phyloP scores from a whole-genome alignment of 108 stramenopile species.

The Nannochloropsis oceanica region DNA sequence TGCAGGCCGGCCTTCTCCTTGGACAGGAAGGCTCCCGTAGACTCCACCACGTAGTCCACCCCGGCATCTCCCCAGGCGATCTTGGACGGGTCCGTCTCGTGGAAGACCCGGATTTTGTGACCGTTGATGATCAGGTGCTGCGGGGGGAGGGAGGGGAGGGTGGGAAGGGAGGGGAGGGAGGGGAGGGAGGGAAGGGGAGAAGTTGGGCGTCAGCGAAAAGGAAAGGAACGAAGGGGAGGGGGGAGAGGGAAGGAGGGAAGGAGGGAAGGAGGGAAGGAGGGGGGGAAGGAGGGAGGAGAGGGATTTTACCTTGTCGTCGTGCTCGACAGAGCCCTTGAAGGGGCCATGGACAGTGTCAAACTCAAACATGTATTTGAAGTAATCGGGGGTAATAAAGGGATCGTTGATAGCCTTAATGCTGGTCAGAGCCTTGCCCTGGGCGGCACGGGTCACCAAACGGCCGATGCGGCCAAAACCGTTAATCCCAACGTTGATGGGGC shows the following conservation, averaged over 20 bases:
- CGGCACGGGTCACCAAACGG: conserved; percentile 85
- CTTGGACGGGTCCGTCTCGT: conserved; percentile 80
- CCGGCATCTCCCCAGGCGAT: conserved; percentile 79
- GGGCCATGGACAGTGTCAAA: conserved; percentile 88
- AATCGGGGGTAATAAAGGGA: conserved; percentile 38
- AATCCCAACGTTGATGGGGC: conserved; percentile 73
- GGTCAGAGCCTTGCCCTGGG: conserved; percentile 63
- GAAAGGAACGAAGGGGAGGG: no score
- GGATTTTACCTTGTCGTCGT: conserved; percentile 37
- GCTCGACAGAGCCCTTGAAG: conserved; percentile 49
- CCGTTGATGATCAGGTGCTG: conserved; percentile 35
- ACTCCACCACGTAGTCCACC: conserved; percentile 89
- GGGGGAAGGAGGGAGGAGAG: no score
- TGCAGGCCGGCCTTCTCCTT: conserved; percentile 62
- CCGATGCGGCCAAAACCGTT: conserved; percentile 99
- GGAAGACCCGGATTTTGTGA: conserved; percentile 67
- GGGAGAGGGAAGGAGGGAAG: no score
- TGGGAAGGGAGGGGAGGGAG: not conserved
- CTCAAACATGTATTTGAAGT: conserved; percentile 76
- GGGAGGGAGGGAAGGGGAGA: not conserved
- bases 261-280: no score
- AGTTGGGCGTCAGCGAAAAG: no score
- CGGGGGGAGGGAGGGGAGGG: not conserved
- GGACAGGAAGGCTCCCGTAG: conserved; percentile 84
- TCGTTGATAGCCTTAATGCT: conserved; percentile 91